Evolutionary conservation across 169 alveolate genomes (phyloP).

Genomic region (Plasmodium malariae): DNA sequence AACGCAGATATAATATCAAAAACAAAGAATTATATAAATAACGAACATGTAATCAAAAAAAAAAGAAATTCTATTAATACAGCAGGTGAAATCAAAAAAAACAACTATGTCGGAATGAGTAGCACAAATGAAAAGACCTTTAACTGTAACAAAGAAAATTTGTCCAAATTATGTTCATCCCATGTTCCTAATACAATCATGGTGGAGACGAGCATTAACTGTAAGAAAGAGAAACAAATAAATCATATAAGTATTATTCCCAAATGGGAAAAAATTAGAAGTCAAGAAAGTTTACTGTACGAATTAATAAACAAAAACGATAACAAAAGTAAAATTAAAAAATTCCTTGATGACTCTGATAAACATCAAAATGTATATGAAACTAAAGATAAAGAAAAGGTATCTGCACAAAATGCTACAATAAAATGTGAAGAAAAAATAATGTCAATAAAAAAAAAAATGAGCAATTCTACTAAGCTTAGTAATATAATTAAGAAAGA

Average conservation of each 20-base stretch:
- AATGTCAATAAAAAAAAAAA: not conserved
- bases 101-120: not conserved
- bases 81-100: not conserved
- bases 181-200: no score
- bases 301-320: slow-evolving; percentile 5
- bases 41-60: not conserved
- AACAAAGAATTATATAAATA: not conserved
- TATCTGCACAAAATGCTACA: not conserved
- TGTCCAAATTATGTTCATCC: not conserved
- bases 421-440: not conserved
- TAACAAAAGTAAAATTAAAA: not conserved
- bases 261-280: not conserved
- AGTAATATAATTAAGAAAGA: not conserved
- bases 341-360: not conserved
- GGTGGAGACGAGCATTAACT: not conserved
- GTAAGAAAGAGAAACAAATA: not conserved
- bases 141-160: not conserved
- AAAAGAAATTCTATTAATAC: not conserved
- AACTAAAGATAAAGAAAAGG: not conserved
- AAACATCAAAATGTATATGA: not conserved
- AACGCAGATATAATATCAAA: no score
- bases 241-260: not conserved
- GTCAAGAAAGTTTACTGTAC: slow-evolving; percentile 13
- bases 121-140: not conserved
- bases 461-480: not conserved